Conservation (phyloP, 2,329 filamentous ascomycete genomes). For the Aspergillus carbonarius region DNA sequence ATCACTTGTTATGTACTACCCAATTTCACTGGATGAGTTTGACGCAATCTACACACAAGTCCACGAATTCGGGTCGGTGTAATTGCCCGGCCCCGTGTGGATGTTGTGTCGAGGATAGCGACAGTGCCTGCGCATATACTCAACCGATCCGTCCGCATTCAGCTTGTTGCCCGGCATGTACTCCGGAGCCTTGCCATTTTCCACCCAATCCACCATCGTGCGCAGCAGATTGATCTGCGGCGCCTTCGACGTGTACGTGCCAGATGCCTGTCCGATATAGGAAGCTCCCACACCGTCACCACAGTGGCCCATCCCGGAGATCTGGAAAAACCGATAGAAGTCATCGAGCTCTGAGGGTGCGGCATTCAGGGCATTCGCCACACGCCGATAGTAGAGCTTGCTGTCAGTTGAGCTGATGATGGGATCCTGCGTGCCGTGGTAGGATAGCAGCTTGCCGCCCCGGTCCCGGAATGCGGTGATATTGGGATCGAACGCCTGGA, state of each 20-base stretch:
- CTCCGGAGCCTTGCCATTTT: constrained; percentile 43
- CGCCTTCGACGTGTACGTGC: constrained; percentile 24
- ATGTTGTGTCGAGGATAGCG: constrained; percentile 37
- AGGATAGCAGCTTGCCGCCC: constrained; percentile 44
- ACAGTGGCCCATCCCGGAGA: constrained; percentile 59
- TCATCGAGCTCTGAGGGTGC: constrained; percentile 35
- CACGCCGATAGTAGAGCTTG: constrained; percentile 53
- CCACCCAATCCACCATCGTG: constrained; percentile 52
- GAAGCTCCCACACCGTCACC: constrained; percentile 42
- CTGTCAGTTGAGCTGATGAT: constrained; percentile 55
- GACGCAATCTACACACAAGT: constrained; percentile 30
- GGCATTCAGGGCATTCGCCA: constrained; percentile 40
- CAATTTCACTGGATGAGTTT: too few species aligned
- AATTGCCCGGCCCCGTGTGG: constrained; percentile 32
- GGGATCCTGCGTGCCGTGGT: constrained; percentile 46
- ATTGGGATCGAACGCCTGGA: constrained; percentile 51
- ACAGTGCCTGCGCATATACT: constrained; percentile 51
- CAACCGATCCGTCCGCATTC: constrained; percentile 37
- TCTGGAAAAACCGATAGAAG: constrained; percentile 51
- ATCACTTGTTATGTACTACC: too few species aligned
- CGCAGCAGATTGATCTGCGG: constrained; percentile 49
- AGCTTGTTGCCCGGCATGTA: constrained; percentile 48
- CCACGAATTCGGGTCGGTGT: constrained; percentile 37
- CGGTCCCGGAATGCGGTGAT: constrained; percentile 47
- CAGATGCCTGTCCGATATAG: constrained; percentile 38